Conservation (phyloP, 2,329 filamentous ascomycete genomes). For the Monosporascus sp. region DNA sequence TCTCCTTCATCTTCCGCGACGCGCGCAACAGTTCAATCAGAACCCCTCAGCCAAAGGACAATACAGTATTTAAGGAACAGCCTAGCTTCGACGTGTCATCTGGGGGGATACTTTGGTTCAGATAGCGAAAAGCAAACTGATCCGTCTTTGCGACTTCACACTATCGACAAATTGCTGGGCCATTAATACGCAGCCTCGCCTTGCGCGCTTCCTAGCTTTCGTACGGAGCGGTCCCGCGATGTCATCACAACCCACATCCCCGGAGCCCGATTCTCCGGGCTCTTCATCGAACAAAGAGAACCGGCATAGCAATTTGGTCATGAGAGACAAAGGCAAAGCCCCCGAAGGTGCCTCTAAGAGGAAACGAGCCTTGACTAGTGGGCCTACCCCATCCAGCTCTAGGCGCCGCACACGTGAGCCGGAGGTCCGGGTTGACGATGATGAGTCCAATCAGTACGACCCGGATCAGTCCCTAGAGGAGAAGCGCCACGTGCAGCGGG, state of each 20-base stretch:
- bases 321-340: slow-evolving; percentile 25
- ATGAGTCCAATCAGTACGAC: slow-evolving; percentile 57
- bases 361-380: slow-evolving; percentile 25
- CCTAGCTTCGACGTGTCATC: too few species aligned
- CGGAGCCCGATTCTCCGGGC: slow-evolving; percentile 13
- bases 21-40: not conserved
- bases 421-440: slow-evolving; percentile 12
- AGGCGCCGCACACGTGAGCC: slow-evolving; percentile 26
- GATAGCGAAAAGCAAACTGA: too few species aligned
- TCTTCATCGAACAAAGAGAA: slow-evolving; percentile 12
- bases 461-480: slow-evolving; percentile 76
- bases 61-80: too few species aligned
- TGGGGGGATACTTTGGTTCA: too few species aligned
- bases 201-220: not conserved
- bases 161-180: too few species aligned
- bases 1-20: not conserved
- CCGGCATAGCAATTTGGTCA: slow-evolving; percentile 20
- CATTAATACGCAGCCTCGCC: not conserved
- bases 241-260: slow-evolving; percentile 18
- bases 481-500: slow-evolving; percentile 65
- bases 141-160: too few species aligned
- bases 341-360: slow-evolving; percentile 21
- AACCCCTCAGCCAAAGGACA: too few species aligned
- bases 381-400: slow-evolving; percentile 18
- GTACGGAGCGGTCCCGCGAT: slow-evolving; percentile 6